Evolutionary conservation across 2,329 filamentous ascomycete species (phyloP).

Genomic region (Hypoxylon sp.): DNA sequence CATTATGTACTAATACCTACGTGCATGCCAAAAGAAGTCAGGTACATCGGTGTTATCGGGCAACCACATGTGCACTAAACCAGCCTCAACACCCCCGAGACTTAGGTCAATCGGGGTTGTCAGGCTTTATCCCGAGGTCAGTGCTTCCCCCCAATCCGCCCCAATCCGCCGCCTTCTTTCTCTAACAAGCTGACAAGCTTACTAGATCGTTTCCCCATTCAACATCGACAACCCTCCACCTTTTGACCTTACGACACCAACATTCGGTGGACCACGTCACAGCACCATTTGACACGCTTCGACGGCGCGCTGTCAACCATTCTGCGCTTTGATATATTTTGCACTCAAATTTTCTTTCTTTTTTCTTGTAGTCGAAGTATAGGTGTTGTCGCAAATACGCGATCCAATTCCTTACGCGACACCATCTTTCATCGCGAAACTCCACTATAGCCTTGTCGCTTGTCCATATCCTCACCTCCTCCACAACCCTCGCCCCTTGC

Average conservation of each 20-base stretch:
- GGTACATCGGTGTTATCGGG: no score
- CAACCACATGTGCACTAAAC: no score
- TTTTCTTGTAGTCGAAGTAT: neutral
- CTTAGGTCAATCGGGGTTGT: no score
- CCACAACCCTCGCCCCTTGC: neutral
- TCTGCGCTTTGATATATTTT: neutral
- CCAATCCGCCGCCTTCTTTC: conserved; percentile 8
- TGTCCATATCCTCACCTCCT: no score
- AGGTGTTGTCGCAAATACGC: conserved; percentile 3
- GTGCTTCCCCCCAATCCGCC: no score
- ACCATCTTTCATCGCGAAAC: neutral
- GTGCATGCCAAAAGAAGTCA: no score
- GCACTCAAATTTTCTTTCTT: conserved; percentile 1
- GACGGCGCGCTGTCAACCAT: neutral
- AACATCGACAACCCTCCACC: no score
- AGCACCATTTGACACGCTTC: conserved; percentile 3
- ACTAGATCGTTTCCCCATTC: conserved; percentile 12
- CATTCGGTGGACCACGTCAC: conserved; percentile 21
- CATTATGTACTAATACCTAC: no score
- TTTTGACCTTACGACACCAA: conserved; percentile 14
- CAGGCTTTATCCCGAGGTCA: conserved; percentile 23
- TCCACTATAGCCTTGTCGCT: neutral
- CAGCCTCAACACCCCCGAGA: no score
- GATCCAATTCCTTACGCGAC: conserved; percentile 9
- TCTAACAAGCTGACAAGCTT: no score